These are phyloP conservation scores for Plectranthus barbatus DNA, from an alignment of 257 asterid species.

Conservation along the genomic window DNA sequence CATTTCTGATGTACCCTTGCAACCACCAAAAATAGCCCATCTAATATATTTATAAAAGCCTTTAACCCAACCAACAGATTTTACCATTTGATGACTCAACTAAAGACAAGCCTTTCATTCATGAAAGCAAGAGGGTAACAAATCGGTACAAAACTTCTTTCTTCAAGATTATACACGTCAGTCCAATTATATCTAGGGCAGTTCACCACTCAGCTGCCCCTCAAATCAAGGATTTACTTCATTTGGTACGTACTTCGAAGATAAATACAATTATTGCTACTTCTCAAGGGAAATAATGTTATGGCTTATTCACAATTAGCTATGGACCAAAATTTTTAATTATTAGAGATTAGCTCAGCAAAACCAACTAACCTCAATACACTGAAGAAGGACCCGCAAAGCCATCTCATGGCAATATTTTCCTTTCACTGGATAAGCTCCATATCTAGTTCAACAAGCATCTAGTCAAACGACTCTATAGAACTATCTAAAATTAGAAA, in stretches of 20 bases:
- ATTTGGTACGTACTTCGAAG: background rate
- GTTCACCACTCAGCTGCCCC: background rate
- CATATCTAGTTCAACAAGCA: conserved; percentile 54
- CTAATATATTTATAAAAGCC: background rate
- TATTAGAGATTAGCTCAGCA: background rate
- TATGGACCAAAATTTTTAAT: background rate
- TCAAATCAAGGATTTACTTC: background rate
- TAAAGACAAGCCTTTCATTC: background rate
- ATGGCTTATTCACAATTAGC: background rate
- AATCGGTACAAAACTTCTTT: background rate
- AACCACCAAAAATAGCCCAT: background rate
- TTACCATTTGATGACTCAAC: background rate
- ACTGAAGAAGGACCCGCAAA: conserved; percentile 88
- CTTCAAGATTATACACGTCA: background rate
- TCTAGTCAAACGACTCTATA: conserved; percentile 12
- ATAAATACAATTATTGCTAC: background rate
- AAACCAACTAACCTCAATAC: conserved; percentile 70
- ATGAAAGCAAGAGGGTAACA: background rate
- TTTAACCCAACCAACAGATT: background rate
- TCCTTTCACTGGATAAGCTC: conserved; percentile 90
- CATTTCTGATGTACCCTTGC: no score
- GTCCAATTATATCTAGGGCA: background rate
- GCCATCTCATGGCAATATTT: conserved; percentile 99
- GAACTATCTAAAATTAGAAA: background rate
- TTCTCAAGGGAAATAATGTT: background rate